Percentiles rank a stretch among this genome's conserved stretches.
phyloP scores from a whole-genome alignment of 2,329 filamentous ascomycete genomes.

The Aspergillus persii region DNA sequence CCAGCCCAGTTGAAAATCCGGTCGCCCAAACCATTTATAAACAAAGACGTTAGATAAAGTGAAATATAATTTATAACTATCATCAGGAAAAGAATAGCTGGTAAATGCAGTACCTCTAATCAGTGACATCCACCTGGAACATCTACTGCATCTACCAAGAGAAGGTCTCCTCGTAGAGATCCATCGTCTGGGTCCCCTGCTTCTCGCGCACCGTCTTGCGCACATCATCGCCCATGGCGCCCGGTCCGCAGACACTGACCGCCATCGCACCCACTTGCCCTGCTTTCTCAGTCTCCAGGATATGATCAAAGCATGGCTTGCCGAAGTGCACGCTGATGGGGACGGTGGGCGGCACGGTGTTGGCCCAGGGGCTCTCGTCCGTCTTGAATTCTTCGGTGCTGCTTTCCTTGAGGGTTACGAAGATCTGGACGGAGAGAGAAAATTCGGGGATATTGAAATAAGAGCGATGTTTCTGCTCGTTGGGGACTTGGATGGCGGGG shows the following conservation, averaged over 20 bases:
- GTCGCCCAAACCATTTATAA: not conserved
- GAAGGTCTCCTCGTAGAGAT: constrained; percentile 38
- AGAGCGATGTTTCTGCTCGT: constrained; percentile 20
- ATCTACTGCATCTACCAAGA: constrained; percentile 27
- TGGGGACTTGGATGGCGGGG: constrained; percentile 20
- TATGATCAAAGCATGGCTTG: constrained; percentile 25
- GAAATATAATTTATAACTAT: not conserved
- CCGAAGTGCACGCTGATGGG: constrained; percentile 25
- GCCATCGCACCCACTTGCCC: constrained; percentile 35
- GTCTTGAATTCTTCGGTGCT: constrained; percentile 26
- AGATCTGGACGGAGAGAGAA: constrained; percentile 28
- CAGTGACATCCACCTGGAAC: not conserved
- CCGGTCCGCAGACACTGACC: constrained; percentile 40
- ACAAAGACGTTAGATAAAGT: not conserved
- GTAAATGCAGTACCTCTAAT: not conserved
- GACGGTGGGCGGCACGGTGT: constrained; percentile 23
- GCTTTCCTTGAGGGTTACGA: constrained; percentile 25
- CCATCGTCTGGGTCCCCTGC: constrained; percentile 30
- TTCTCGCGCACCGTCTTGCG: constrained; percentile 29
- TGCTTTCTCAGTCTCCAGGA: constrained; percentile 26
- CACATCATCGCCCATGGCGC: constrained; percentile 37
- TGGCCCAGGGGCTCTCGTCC: constrained; percentile 26
- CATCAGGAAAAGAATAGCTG: not conserved
- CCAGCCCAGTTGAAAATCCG: too few relatives aligned
- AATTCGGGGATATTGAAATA: constrained; percentile 27